phyloP scores from a whole-genome alignment of 257 asterid species.

The Nicotiana obtusifolia region DNA sequence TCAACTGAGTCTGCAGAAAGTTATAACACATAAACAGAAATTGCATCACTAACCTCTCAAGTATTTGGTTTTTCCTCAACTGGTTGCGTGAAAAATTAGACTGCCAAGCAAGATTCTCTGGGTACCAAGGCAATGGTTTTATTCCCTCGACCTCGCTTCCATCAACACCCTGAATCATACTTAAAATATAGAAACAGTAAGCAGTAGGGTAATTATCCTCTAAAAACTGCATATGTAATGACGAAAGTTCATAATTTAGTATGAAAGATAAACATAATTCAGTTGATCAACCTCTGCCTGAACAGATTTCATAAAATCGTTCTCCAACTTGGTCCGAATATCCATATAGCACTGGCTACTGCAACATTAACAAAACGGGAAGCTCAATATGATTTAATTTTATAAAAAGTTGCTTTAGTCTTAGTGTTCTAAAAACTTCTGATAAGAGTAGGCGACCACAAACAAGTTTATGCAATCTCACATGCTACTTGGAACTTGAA shows the following conservation, averaged over 20 bases:
- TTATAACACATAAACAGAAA: neutral
- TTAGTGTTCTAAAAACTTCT: neutral
- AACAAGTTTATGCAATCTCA: neutral
- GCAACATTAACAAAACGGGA: constrained; percentile 25
- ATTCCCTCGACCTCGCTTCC: constrained; percentile 75
- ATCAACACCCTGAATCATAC: constrained; percentile 49
- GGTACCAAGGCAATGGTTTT: constrained; percentile 91
- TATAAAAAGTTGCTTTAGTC: neutral
- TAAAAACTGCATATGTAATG: neutral
- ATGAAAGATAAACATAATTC: neutral
- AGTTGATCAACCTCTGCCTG: constrained; percentile 68
- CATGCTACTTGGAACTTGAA: neutral
- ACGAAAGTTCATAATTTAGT: neutral
- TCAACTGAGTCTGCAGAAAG: neutral
- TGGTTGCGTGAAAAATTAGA: constrained; percentile 88
- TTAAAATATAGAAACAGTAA: neutral
- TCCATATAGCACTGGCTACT: constrained; percentile 79
- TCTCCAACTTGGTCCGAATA: constrained; percentile 70
- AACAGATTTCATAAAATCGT: constrained; percentile 70
- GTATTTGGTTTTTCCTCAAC: constrained; percentile 82
- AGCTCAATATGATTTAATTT: neutral
- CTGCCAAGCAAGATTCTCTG: constrained; percentile 96
- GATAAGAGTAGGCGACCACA: neutral
- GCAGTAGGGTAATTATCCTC: neutral
- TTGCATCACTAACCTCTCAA: constrained; percentile 57